A percentile compares a stretch with the other conserved stretches of the same genome.
Evolutionary conservation across 306 rosid genomes (phyloP).

Genomic region (Amphicarpaea edgeworthii): DNA sequence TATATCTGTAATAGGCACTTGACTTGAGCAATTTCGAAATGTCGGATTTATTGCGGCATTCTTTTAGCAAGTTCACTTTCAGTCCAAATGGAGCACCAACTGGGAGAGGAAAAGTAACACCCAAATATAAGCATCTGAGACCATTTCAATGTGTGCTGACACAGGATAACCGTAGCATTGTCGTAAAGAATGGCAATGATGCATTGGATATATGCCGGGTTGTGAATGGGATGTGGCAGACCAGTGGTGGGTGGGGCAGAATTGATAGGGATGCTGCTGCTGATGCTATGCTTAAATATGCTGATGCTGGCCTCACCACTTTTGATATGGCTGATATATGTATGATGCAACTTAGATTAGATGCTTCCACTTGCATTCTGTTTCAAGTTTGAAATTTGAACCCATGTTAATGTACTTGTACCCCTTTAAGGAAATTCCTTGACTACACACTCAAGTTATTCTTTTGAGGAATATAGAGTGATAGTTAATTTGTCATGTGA

Average conservation of each 20-base stretch:
- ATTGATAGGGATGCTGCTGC: constrained; percentile 72
- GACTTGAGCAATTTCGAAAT: constrained; percentile 46
- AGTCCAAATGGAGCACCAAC: constrained; percentile 34
- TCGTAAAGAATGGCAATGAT: constrained; percentile 70
- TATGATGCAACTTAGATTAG: constrained; percentile 47
- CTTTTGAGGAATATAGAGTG: background rate
- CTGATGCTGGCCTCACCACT: constrained; percentile 74
- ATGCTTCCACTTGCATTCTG: constrained; percentile 27
- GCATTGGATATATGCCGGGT: constrained; percentile 73
- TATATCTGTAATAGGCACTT: constrained; percentile 15
- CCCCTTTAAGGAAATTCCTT: constrained; percentile 6
- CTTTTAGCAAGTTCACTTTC: constrained; percentile 51
- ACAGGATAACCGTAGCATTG: constrained; percentile 48
- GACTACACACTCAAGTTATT: background rate
- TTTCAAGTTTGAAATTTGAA: too few species aligned
- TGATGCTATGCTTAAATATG: constrained; percentile 81
- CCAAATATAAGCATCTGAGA: constrained; percentile 42
- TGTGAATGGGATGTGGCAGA: constrained; percentile 94
- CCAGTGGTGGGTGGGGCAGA: constrained; percentile 86
- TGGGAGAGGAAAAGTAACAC: constrained; percentile 37
- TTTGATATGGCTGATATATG: constrained; percentile 94
- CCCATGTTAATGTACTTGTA: background rate
- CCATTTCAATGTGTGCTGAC: constrained; percentile 55
- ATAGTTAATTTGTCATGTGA: background rate
- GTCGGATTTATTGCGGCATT: constrained; percentile 58